These are phyloP conservation scores for Starmerella bombi DNA, from an alignment of 805 yeast genomes.

Conservation along the genomic window DNA sequence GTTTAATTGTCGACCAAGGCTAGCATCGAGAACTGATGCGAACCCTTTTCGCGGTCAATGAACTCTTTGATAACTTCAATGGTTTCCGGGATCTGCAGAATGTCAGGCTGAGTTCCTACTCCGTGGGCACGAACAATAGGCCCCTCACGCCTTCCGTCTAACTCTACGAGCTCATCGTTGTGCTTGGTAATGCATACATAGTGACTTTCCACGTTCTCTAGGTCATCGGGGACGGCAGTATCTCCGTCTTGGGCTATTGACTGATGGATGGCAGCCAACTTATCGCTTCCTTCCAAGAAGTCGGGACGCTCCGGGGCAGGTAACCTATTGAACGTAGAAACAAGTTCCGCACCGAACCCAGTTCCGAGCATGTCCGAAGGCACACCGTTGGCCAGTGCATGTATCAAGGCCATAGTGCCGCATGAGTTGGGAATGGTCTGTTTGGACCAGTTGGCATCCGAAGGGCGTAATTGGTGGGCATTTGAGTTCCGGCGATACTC, in stretches of 20 bases:
- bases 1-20: conserved; percentile 33
- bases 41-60: conserved; percentile 34
- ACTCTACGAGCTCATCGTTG: conserved; percentile 52
- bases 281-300: conserved; percentile 33
- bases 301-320: conserved; percentile 30
- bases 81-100: conserved; percentile 34
- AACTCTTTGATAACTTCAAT: conserved; percentile 49
- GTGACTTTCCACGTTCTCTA: conserved; percentile 47
- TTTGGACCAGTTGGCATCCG: conserved; percentile 54
- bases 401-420: conserved; percentile 81
- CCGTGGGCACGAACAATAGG: conserved; percentile 40
- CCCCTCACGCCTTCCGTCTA: conserved; percentile 78
- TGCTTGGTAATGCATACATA: conserved; percentile 55
- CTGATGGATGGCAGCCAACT: conserved; percentile 32
- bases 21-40: conserved; percentile 53
- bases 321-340: conserved; percentile 20
- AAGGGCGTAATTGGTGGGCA: conserved; percentile 17
- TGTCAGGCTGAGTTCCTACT: conserved; percentile 28
- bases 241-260: conserved; percentile 29
- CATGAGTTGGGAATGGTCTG: conserved; percentile 84
- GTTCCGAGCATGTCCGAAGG: conserved; percentile 22
- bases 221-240: conserved; percentile 32
- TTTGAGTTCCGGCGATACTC: conserved; percentile 35
- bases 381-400: conserved; percentile 36
- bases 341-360: conserved; percentile 23